phyloP scores from a whole-genome alignment of 352 stramenopile genomes.

The Plasmopara muralis region DNA sequence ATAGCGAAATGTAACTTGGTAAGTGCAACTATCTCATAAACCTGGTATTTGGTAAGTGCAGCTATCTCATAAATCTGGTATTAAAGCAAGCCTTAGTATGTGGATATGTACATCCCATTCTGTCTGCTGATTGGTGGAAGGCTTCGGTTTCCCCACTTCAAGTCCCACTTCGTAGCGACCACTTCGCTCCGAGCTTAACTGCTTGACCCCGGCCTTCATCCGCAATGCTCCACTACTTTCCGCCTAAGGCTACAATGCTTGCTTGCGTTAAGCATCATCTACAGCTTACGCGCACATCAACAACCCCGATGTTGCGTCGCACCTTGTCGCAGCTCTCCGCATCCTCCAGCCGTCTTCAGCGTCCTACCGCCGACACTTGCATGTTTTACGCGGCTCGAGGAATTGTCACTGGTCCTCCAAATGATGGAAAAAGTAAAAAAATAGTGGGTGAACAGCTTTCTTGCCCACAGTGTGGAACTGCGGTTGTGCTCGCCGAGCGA shows the following conservation, averaged over 20 bases:
- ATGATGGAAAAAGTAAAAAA: constrained; percentile 17
- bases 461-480: constrained; percentile 60
- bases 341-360: background rate
- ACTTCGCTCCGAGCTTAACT: background rate
- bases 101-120: background rate
- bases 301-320: constrained; percentile 7
- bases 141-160: constrained; percentile 20
- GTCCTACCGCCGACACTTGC: constrained; percentile 1
- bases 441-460: constrained; percentile 28
- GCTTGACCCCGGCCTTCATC: background rate
- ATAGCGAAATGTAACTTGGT: too few relatives aligned
- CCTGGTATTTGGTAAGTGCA: too few relatives aligned
- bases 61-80: too few relatives aligned
- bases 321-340: constrained; percentile 11
- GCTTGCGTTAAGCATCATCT: constrained; percentile 15
- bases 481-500: constrained; percentile 40
- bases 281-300: constrained; percentile 5
- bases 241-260: constrained; percentile 4
- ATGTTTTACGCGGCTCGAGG: constrained; percentile 1
- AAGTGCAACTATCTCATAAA: too few relatives aligned
- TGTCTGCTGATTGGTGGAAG: constrained; percentile 11
- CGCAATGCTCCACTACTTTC: constrained; percentile 24
- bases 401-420: constrained; percentile 16
- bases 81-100: too few relatives aligned
- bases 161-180: constrained; percentile 16